Base-by-base conservation (phyloP, 192 early-diverging fungal genomes). In the Gamsiella multidivaricata region DNA sequence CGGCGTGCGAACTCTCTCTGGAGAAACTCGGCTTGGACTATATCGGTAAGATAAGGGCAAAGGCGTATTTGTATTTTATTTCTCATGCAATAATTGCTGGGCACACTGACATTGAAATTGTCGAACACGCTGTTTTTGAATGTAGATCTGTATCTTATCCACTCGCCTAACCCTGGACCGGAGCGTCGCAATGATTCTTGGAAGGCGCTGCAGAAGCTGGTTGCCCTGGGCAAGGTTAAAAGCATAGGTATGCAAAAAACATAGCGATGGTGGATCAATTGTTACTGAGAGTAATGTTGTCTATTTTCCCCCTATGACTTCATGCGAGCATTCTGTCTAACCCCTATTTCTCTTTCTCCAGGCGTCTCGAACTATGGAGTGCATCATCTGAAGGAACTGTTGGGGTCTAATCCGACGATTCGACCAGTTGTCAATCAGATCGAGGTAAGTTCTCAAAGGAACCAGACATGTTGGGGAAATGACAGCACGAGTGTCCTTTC, bases 331-430 rank as follows among this genome's bases (percentile, higher is more conserved):
- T 41, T 45, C 36, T 22, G 23, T 8, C 54, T 15, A n/a, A 12
- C 34, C 33, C 54, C n/a, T 37, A 7, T n/a, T 2, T 57, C 41
- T 1, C 26, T 45, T 23, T 43, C 18, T 59, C 37, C 5, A 74
- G 71, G 86, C 8, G 85, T 89, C 7, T 87, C 87, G 3, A 88
- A 88, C 56, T 89, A 84, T 61, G 80, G 82, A 31, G 65, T 88
- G 0, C 61, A 75, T 0, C 85, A 89, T 55, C 55, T 88, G 57
- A 81, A 84, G 51, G 85, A 88, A 56, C 60, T 89, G 17, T 42
- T 82, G 18, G 70, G 60, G 0, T 61, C 65, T 0, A 78, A 84
- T 22, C 81, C 74, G 0, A 65, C 79, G 2, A 81, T 83, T 25
- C 73, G 80, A 41, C 85, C 85, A 0, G 75, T 73, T 3, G 70